These are phyloP conservation scores for Noccaea bulbosa DNA, from an alignment of 345 rosid genomes.

Conservation along the genomic window DNA sequence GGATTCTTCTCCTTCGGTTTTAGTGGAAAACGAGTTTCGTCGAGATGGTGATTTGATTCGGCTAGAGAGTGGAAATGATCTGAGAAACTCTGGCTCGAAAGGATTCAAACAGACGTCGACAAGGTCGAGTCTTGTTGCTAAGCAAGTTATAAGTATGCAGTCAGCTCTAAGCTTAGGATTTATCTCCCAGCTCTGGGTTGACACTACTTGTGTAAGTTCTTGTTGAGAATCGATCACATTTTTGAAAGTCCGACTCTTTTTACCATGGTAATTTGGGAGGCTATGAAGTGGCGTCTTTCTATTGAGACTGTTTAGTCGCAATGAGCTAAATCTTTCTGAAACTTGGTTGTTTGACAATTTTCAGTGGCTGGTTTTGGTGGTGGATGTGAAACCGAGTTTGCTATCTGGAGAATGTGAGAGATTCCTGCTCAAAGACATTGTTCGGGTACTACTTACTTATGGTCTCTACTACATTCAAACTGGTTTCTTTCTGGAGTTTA, in stretches of 20 bases:
- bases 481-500: neutral
- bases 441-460: slow-evolving; percentile 50
- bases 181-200: slow-evolving; percentile 87
- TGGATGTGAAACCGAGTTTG: slow-evolving; percentile 83
- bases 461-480: neutral
- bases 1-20: slow-evolving; percentile 35
- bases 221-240: neutral
- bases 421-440: slow-evolving; percentile 64
- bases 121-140: slow-evolving; percentile 78
- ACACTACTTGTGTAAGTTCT: slow-evolving; percentile 60
- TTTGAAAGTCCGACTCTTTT: neutral
- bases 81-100: slow-evolving; percentile 33
- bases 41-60: slow-evolving; percentile 42
- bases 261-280: neutral
- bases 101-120: slow-evolving; percentile 52
- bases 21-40: slow-evolving; percentile 18
- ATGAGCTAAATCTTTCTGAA: slow-evolving; percentile 8
- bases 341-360: neutral
- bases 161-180: slow-evolving; percentile 84
- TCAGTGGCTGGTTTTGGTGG: slow-evolving; percentile 73
- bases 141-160: slow-evolving; percentile 76
- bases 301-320: neutral
- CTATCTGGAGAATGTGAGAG: slow-evolving; percentile 86
- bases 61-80: slow-evolving; percentile 8
- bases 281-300: neutral